Evolutionary conservation across 179 eudicot species (phyloP).

Genomic region (Silene coronaria): DNA sequence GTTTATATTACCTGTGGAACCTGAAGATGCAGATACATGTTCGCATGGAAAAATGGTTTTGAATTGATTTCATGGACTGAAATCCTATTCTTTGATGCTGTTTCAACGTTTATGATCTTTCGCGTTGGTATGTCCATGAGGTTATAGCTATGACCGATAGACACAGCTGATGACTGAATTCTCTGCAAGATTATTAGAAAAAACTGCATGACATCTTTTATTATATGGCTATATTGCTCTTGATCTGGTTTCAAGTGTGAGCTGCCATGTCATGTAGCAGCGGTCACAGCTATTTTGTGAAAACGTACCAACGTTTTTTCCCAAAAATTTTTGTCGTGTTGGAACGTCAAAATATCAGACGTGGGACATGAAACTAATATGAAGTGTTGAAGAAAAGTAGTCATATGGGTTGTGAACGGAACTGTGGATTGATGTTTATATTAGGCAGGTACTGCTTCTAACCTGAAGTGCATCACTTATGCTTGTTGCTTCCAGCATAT

Average conservation of each 20-base stretch:
- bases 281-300: too few relatives aligned
- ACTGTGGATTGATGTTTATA: not conserved
- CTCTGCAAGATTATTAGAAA: slow-evolving; percentile 40
- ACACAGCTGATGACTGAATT: slow-evolving; percentile 51
- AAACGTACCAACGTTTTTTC: too few relatives aligned
- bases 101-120: slow-evolving; percentile 68
- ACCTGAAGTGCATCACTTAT: slow-evolving; percentile 56
- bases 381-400: not conserved
- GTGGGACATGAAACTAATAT: too few relatives aligned
- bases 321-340: too few relatives aligned
- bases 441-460: not conserved
- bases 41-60: slow-evolving; percentile 79
- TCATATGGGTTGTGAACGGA: not conserved
- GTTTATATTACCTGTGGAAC: slow-evolving; percentile 53
- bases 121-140: slow-evolving; percentile 49
- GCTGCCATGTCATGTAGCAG: too few relatives aligned
- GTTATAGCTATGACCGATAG: slow-evolving; percentile 90
- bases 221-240: not conserved
- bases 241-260: not conserved
- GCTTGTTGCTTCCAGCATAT: slow-evolving; percentile 71
- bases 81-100: slow-evolving; percentile 60
- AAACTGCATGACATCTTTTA: not conserved
- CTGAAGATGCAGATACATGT: slow-evolving; percentile 86
- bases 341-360: too few relatives aligned
- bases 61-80: slow-evolving; percentile 48